Base-by-base conservation (phyloP, 176 grass and related monocot genomes). In the Ensete glaucum region DNA sequence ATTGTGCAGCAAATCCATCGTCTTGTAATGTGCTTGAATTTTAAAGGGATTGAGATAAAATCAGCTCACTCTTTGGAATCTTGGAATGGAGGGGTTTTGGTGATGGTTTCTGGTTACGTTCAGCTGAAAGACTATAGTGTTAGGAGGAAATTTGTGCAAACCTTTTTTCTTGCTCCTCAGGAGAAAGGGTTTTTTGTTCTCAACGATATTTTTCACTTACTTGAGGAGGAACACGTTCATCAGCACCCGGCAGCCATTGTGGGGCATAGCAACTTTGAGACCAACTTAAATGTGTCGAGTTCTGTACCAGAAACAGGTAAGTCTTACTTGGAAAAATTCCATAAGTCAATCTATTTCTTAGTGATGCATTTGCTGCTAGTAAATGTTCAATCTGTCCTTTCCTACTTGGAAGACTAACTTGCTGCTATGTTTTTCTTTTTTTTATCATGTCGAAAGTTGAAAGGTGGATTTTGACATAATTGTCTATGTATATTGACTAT, bases 111-210 rank as follows among this genome's bases (percentile, higher is more conserved):
- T 71, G 93, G 93, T 65, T 81, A 88, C 70, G 87, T 96, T 52
- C 90, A 90, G 60, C 64, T 79, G 54, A 87, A 89, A 66, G 81
- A 73, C 52, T 85, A 85, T 52, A 84, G 76, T 78, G 74, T 53
- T 15, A 82, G 87, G 62, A 92, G 91, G 80, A 92, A 89, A 88
- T 97, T 92, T 78, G 75, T 67, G 55, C 90, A 97, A 65, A 89
- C 82, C 67, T 88, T 97, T 52, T 69, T 97, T 74, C 93, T 97
- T 82, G 93, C 93, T 73, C 89, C 93, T 69, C 86, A 97, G 71
- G 67, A 77, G 29, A 79, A 85, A 73, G 93, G 93, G 23, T 97
- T 85, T 87, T 97, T 79, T 76, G 77, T 93, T 76, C 81, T 80
- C 17, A 97, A 85, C 50, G 93, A 93, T 80, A 86, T 97, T 60